These are phyloP conservation scores for Leccinum barrowsii DNA, from an alignment of 768 basidiomycete genomes.

Conservation along the genomic window DNA sequence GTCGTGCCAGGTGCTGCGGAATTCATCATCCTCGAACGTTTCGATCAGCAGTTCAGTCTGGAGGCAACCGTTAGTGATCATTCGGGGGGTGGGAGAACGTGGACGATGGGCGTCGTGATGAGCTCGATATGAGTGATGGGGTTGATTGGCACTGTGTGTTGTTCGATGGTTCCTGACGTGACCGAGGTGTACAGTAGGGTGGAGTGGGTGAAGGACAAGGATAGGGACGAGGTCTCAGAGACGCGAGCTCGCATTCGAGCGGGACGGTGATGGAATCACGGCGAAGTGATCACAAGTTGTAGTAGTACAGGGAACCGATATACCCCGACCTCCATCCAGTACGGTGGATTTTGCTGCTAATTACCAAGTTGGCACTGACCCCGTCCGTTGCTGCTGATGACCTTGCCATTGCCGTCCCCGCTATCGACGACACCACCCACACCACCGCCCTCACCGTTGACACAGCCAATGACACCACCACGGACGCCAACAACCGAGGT, in stretches of 20 bases:
- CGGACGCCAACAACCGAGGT: conserved; percentile 2
- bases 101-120: conserved; percentile 21
- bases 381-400: too few species aligned
- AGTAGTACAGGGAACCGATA: too few species aligned
- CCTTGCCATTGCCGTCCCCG: too few species aligned
- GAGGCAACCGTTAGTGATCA: conserved; percentile 9
- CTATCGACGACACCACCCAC: too few species aligned
- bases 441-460: too few species aligned
- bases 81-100: conserved; percentile 13
- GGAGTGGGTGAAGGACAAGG: conserved; percentile 23
- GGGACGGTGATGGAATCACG: conserved; percentile 2
- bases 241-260: conserved; percentile 13
- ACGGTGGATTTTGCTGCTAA: too few species aligned
- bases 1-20: conserved; percentile 15
- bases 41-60: conserved; percentile 21
- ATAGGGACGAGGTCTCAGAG: conserved; percentile 14
- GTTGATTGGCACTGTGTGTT: not conserved
- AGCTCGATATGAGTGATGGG: conserved; percentile 15
- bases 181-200: conserved; percentile 16
- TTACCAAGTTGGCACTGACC: too few species aligned
- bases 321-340: too few species aligned
- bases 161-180: not conserved
- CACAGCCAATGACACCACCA: too few species aligned
- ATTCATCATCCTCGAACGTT: conserved; percentile 18
- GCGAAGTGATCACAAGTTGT: too few species aligned